Evolutionary conservation across 2,329 filamentous ascomycete species (phyloP).

Genomic region (Xylaria polymorpha): DNA sequence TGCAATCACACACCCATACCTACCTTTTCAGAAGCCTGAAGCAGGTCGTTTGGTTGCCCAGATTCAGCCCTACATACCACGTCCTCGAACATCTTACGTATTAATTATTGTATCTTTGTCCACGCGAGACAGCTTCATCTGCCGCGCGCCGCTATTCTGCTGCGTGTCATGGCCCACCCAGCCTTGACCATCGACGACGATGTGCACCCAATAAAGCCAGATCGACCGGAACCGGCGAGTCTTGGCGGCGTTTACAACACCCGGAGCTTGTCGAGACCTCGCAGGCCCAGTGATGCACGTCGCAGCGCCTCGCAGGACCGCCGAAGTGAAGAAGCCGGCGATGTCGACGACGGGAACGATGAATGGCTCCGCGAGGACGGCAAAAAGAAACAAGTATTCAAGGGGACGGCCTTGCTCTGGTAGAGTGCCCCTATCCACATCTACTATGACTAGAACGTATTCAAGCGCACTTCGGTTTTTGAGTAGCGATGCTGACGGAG

Average conservation of each 20-base stretch:
- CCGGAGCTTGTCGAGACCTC: slow-evolving; percentile 47
- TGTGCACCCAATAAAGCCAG: slow-evolving; percentile 42
- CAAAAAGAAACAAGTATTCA: slow-evolving; percentile 54
- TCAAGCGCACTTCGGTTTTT: slow-evolving; percentile 3
- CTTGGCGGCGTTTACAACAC: slow-evolving; percentile 52
- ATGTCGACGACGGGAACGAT: slow-evolving; percentile 50
- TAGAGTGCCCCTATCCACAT: slow-evolving; percentile 40
- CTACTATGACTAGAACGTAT: not conserved
- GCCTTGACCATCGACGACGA: slow-evolving; percentile 49
- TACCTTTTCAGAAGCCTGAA: not conserved
- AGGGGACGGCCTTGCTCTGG: slow-evolving; percentile 53
- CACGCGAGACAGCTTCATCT: slow-evolving; percentile 1
- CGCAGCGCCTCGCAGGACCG: slow-evolving; percentile 45
- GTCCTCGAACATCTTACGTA: slow-evolving; percentile 24
- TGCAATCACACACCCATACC: not conserved
- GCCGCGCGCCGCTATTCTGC: not conserved
- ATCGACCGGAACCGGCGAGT: slow-evolving; percentile 34
- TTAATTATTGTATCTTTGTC: slow-evolving; percentile 12
- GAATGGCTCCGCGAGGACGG: slow-evolving; percentile 50
- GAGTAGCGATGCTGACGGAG: slow-evolving; percentile 13
- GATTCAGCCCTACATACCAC: slow-evolving; percentile 17
- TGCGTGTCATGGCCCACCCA: slow-evolving; percentile 41
- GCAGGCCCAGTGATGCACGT: slow-evolving; percentile 37
- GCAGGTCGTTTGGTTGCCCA: not conserved
- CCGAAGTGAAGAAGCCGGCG: slow-evolving; percentile 42